Evolutionary conservation across 169 alveolate species (phyloP).

Genomic region (Plasmodium vinckei): DNA sequence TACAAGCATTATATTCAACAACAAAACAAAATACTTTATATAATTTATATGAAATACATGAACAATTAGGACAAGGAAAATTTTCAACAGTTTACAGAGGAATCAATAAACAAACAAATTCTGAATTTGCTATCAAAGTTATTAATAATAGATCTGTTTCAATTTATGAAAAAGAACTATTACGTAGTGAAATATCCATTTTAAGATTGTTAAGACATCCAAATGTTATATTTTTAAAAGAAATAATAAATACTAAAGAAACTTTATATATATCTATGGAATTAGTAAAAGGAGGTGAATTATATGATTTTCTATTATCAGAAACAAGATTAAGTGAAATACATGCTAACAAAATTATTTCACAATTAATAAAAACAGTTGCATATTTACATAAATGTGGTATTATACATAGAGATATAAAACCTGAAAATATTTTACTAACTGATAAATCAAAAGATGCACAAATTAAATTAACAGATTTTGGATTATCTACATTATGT

Average conservation of each 20-base stretch:
- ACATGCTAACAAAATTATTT: conserved; percentile 88
- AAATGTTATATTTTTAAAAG: conserved; percentile 91
- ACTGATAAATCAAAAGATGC: conserved; percentile 93
- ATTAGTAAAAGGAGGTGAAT: conserved; percentile 91
- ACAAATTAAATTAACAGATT: conserved; percentile 95
- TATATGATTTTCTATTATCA: conserved; percentile 85
- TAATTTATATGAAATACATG: conserved; percentile 84
- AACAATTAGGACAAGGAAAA: conserved; percentile 88
- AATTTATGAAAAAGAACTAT: conserved; percentile 87
- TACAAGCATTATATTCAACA: conserved; percentile 87
- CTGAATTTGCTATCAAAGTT: conserved; percentile 89
- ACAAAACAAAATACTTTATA: conserved; percentile 87
- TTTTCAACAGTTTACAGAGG: conserved; percentile 90
- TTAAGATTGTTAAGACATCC: conserved; percentile 89
- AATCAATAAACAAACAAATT: conserved; percentile 82
- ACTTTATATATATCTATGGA: conserved; percentile 92
- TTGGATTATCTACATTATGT: conserved; percentile 93
- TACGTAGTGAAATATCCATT: conserved; percentile 91
- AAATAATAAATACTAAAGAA: conserved; percentile 88
- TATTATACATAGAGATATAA: conserved; percentile 96
- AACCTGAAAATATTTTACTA: conserved; percentile 97
- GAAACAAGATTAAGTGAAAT: conserved; percentile 85
- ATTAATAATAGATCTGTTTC: conserved; percentile 87
- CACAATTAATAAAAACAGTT: conserved; percentile 93
- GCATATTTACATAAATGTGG: conserved; percentile 95